Evolutionary conservation across 208 protist genomes (phyloP), one percentile per base, ranked within the genome.

Genomic region (Acanthamoeba healyi): DNA sequence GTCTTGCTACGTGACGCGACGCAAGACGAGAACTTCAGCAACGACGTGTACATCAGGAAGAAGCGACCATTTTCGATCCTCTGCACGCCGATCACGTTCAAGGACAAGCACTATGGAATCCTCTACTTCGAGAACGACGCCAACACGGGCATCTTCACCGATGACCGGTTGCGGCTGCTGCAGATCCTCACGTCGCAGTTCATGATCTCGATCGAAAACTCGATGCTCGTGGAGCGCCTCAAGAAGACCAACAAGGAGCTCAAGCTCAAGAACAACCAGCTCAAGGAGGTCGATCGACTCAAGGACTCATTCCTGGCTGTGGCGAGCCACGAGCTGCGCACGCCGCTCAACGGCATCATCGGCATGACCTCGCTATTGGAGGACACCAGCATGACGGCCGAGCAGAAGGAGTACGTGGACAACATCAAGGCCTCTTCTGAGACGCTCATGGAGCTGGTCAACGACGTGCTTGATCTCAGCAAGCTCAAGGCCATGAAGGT

Each of bases 341-440:
- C 95, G 34, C 95, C 95, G 29, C 58, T 96, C 14, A 95, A 94
- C 67, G 95, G 95, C 29, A 70, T 96, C n/a, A 96, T 96, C 42
- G 95, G 95, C 49, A 95, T 96, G 92, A 77, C 81, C 15, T 90
- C 93, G 0, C 77, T 94, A 0, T 40, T 96, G 15, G 34, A 74
- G 1, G 93, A 95, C 46, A 95, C 95, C n/a, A 44, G 67, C 9
- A 49, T 93, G 88, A 93, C 34, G 40, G 44, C 5, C 17, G 19
- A 54, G 46, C 88, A 93, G 51, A 12, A 44, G 24, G 88, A 93
- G 88, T 93, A 34, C 44, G 10, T 93, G 15, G 36, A 46, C 9
- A 42, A 63, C 44, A 93, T 93, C 34, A 56, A 93, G 65, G 46
- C 24, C 6, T 81, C 63, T 3, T 74, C 65, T 1, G 65, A 93